These are phyloP conservation scores for Pythium guiyangense DNA, from an alignment of 352 stramenopile species.

Conservation along the genomic window DNA sequence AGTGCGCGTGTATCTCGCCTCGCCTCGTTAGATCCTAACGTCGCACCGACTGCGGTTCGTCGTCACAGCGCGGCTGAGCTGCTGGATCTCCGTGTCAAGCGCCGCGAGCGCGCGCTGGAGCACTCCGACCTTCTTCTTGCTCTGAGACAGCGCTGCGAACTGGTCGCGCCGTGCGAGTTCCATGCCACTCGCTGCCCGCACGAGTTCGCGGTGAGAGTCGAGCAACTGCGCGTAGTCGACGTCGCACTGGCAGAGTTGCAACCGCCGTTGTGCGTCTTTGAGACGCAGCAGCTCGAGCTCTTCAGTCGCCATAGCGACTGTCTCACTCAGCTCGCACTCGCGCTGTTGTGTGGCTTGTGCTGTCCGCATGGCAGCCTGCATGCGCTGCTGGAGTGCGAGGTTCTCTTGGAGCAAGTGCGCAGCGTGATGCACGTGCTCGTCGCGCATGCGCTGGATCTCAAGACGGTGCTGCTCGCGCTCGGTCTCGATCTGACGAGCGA, in stretches of 20 bases:
- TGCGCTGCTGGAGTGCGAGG: slow-evolving; percentile 20
- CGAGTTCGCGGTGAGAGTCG: slow-evolving; percentile 13
- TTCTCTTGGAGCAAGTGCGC: slow-evolving; percentile 28
- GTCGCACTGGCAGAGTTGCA: slow-evolving; percentile 12
- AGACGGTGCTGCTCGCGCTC: background rate
- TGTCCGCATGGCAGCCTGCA: slow-evolving; percentile 3
- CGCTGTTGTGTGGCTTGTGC: slow-evolving; percentile 2
- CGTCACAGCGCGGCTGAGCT: slow-evolving; percentile 25
- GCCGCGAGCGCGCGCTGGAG: slow-evolving; percentile 26
- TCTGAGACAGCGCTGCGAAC: slow-evolving; percentile 20
- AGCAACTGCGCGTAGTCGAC: slow-evolving; percentile 20
- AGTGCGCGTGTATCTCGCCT: no score
- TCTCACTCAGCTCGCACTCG: slow-evolving; percentile 11
- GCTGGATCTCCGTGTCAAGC: slow-evolving; percentile 30
- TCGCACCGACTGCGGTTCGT: slow-evolving; percentile 25
- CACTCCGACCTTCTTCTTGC: slow-evolving; percentile 22
- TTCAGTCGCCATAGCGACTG: background rate
- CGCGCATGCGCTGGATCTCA: slow-evolving; percentile 8
- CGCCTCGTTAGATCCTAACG: background rate
- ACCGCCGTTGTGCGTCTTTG: slow-evolving; percentile 4
- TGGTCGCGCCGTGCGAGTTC: slow-evolving; percentile 30
- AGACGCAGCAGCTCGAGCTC: slow-evolving; percentile 11
- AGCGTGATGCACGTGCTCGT: slow-evolving; percentile 22
- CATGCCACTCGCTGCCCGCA: slow-evolving; percentile 18
- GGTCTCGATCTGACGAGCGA: slow-evolving; percentile 20